phyloP scores from a whole-genome alignment of 2,329 filamentous ascomycete genomes.

The Setomelanomma holmii region DNA sequence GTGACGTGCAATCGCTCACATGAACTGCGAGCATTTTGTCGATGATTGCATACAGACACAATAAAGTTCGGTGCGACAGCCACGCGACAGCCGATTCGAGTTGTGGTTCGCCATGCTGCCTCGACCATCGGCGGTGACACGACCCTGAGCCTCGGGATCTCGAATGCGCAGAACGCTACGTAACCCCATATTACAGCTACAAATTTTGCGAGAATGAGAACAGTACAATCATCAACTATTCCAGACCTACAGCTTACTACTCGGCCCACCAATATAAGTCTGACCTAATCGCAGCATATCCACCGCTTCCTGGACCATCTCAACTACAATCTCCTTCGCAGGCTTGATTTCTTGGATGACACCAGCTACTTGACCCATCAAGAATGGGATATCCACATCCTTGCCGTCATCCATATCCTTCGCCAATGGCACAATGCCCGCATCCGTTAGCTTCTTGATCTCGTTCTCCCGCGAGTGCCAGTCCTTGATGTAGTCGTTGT shows the following conservation, averaged over 20 bases:
- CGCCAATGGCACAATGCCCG: constrained; percentile 80
- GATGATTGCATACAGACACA: constrained; percentile 1
- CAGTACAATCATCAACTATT: neutral
- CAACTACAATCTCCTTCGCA: constrained; percentile 81
- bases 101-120: neutral
- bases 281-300: constrained; percentile 48
- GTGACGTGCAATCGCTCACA: neutral
- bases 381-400: constrained; percentile 83
- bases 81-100: neutral
- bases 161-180: neutral
- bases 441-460: constrained; percentile 76
- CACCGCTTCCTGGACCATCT: constrained; percentile 72
- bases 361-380: constrained; percentile 94
- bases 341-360: constrained; percentile 79
- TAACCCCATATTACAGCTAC: too few species aligned
- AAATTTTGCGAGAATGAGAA: neutral
- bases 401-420: constrained; percentile 82
- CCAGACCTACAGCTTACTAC: constrained; percentile 42
- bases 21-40: neutral
- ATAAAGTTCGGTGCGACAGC: constrained; percentile 3
- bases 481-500: constrained; percentile 80
- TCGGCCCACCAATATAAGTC: constrained; percentile 39
- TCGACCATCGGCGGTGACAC: neutral
- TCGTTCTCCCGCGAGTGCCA: constrained; percentile 82
- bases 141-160: constrained; percentile 1